phyloP scores from a whole-genome alignment of 1,139 yeast genomes.

The Suhomyces guaymorum region DNA sequence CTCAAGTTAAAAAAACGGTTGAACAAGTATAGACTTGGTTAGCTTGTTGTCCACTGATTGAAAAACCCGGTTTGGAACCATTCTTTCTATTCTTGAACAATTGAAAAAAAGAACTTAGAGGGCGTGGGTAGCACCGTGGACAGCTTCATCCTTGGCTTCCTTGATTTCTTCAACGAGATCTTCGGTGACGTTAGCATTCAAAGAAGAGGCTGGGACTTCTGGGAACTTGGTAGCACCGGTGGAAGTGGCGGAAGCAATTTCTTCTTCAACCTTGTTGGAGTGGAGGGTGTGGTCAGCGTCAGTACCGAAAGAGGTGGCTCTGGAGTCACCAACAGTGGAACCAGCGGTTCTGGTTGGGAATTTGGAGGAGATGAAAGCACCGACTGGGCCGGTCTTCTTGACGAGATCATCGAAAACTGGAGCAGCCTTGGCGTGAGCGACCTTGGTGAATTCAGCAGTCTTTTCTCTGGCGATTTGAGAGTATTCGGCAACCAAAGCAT shows the following conservation, averaged over 20 bases:
- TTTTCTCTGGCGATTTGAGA: conserved; percentile 58
- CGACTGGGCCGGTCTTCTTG: conserved; percentile 65
- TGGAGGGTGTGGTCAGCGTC: conserved; percentile 24
- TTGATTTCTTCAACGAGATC: conserved; percentile 17
- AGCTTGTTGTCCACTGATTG: conserved; percentile 4
- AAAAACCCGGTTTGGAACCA: conserved; percentile 2
- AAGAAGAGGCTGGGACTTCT: conserved; percentile 37
- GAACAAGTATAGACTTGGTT: conserved; percentile 11
- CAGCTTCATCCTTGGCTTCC: conserved; percentile 12
- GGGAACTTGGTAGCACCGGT: conserved; percentile 51
- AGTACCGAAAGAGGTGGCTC: conserved; percentile 30
- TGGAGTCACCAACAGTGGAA: conserved; percentile 58
- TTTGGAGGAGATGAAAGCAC: conserved; percentile 56
- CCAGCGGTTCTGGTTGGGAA: conserved; percentile 75
- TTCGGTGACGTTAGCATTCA: conserved; percentile 18
- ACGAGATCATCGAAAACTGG: conserved; percentile 47
- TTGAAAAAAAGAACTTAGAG: conserved; percentile 11
- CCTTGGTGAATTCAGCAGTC: conserved; percentile 49
- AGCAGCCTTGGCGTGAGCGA: conserved; percentile 57
- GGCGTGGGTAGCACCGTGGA: conserved; percentile 5
- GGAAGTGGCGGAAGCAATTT: conserved; percentile 24
- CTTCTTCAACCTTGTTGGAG: conserved; percentile 10
- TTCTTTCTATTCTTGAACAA: conserved; percentile 9
- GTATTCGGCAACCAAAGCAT: conserved; percentile 63
- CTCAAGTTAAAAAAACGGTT: conserved; percentile 11